Base-by-base conservation (phyloP, 441 rosid species). In the Gossypium davidsonii region DNA sequence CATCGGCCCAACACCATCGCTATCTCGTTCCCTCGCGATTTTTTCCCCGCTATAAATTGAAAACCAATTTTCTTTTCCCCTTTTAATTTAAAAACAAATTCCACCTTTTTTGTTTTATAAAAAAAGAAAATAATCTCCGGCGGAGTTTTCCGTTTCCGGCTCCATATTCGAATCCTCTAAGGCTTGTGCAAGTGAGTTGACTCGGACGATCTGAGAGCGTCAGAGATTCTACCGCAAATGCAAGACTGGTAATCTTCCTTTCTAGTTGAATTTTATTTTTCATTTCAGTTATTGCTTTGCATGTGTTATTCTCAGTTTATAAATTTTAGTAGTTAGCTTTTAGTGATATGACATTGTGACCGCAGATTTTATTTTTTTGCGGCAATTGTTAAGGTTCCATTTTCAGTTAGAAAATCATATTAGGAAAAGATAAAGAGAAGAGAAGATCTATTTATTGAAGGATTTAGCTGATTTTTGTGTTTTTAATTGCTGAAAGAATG, bases 151-250 rank as follows among this genome's bases (percentile, higher is more conserved):
- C 76, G 20, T 73, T 73, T 25, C 79, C 74, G 49, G 60, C 79
- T 48, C 53, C 76, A 1, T 78, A 26, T 26, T 73, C 78, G 80
- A 83, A 88, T 83, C 52, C 52, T 87, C 67, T 6, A 68, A 11
- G 15, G 75, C 64, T 23, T 80, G 79, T 70, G 61, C 26, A 58
- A 61, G 72, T 71, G 76, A 79, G 73, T 79, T 82, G 79, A 53
- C 87, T 69, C 79, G 58, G 77, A 64, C 68, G 9, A 21, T 79
- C 84, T 26, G 85, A 80, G 58, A 70, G 58, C 80, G 81, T 75
- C 20, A 76, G 26, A 44, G 57, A 57, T 59, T 71, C 7, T 66
- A 70, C 70, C 52, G 73, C 78, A 1, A 63, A 71, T 74, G 70
- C 82, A 21, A 63, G 74, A 18, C 70, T 44, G 86, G 94, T 89